Base-by-base conservation (phyloP, 331 rosid genomes). In the Pyracantha coccinea region DNA sequence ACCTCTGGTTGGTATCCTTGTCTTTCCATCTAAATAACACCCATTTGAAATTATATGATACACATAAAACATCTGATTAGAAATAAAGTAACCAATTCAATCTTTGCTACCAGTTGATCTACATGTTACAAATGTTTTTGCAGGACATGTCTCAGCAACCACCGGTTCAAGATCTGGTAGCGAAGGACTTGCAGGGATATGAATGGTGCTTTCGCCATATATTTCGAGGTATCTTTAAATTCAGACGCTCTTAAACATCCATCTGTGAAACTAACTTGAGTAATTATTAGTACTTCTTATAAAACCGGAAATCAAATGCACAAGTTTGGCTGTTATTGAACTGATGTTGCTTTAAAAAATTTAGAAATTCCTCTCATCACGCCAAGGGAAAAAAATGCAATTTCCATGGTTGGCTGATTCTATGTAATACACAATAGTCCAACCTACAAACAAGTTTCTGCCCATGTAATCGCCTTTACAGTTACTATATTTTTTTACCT, bases 191-290 rank as follows among this genome's bases (percentile, higher is more conserved):
- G 89, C 91, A 89, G 50, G 97, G 92, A 23, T 44, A 20, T 59
- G 72, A 85, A n/a, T 92, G 97, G 97, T 81, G 50, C 72, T 86
- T 89, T 79, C 89, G 93, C 1, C 97, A 89, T 72, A 86, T 84
- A 64, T 89, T 35, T 73, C 86, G 89, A 2, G 92, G 97, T 92
- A 82, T 73, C 44, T 76, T 68, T 52, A 25, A 59, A 66, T 61
- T 28, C 52, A 63, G 29, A 35, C 29, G 57, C 77, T 61, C 50
- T 21, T 45, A 27, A 60, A 60, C 28, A 25, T 73, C 13, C 29
- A 7, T 29, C 29, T 19, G 45, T 60, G 69, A 4, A 61, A 19
- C 21, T 50, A 19, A 27, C 33, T 24, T 73, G 15, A 28, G 60
- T 59, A 17, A 32, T 57, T 62, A 32, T n/a, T 57, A 55, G 75